Base-by-base conservation (phyloP, 2,329 filamentous ascomycete genomes). In the Leptographium procerum region DNA sequence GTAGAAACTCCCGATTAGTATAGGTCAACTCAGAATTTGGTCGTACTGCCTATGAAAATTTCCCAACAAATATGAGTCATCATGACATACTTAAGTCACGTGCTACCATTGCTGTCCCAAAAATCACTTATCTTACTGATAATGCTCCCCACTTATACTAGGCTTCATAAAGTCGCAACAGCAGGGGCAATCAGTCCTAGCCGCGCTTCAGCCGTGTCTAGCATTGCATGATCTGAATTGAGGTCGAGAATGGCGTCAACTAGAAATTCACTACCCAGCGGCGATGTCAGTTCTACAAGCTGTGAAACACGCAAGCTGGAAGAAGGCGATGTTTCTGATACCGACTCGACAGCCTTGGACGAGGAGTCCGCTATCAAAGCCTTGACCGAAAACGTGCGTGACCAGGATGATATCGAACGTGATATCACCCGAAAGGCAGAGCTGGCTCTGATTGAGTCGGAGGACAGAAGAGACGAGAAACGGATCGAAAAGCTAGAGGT, bases 391-490 rank as follows among this genome's bases (percentile, higher is more conserved):
- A 79, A 85, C 59, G 83, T 94, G 26, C 84, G 89, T 59, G 85
- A 96, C 66, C 92, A 97, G 70, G 86, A 91, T 73, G 91, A 96
- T 60, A 75, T 97, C 24, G 92, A 96, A 71, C 82, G 90, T 61
- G 91, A 96, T 67, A 95, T 97, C 62, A 81, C 81, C 1, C 69
- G 77, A 19, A 79, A 86, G 64, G 84, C 83, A 4, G 84, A 79
- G 57, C 73, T 78, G 22, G 80, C 78, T 0, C 69, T 86, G 58
- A 79, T 80, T 51, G 82, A 85, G 58, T 78, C 78, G 47, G 84
- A 87, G 61, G 82, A 86, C 64, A 81, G 82, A 65, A 78, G 78
- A 62, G 84, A 87, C 58, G 74, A 80, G 64, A 83, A 80, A 58
- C 79, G 84, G 31, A 86, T 87, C 55, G 77, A 79, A 51, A 85